A percentile compares a stretch with the other conserved stretches of the same genome.
Conservation (phyloP, 331 rosid species). For the Dryas integrifolia region DNA sequence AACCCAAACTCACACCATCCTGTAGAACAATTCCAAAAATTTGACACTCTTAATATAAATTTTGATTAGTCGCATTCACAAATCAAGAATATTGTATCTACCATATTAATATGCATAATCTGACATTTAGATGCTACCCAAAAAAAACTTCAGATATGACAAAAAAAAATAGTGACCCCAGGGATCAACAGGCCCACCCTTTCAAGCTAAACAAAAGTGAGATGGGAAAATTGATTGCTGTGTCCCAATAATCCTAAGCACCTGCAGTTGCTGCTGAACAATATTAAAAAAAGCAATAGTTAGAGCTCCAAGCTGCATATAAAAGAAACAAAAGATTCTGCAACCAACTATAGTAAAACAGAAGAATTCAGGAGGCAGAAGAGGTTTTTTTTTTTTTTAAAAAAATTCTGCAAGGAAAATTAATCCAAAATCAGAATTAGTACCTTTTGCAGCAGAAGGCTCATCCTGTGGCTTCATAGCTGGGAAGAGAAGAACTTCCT, state of each 20-base stretch:
- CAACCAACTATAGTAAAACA: not conserved
- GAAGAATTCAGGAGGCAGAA: not conserved
- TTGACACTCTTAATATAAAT: no score
- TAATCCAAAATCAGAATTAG: not conserved
- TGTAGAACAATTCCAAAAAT: not conserved
- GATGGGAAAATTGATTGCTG: not conserved
- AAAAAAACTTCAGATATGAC: not conserved
- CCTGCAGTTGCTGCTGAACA: not conserved
- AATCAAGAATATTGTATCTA: not conserved
- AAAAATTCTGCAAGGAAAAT: not conserved
- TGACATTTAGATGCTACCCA: not conserved
- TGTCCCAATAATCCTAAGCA: slow-evolving; percentile 3
- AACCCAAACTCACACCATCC: no score
- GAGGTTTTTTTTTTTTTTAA: not conserved
- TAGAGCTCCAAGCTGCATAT: not conserved
- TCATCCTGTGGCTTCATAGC: slow-evolving; percentile 50
- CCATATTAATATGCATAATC: not conserved
- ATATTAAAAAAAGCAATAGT: not conserved
- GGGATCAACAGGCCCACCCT: not conserved
- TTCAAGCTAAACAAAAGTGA: not conserved
- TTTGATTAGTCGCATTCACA: not conserved
- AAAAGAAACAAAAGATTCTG: no score
- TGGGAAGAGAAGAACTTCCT: slow-evolving; percentile 55
- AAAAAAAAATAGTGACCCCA: not conserved
- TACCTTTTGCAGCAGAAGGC: slow-evolving; percentile 27